These are phyloP conservation scores for Diaporthe sp. DNA, from an alignment of 2,329 filamentous ascomycete genomes.

Conservation along the genomic window DNA sequence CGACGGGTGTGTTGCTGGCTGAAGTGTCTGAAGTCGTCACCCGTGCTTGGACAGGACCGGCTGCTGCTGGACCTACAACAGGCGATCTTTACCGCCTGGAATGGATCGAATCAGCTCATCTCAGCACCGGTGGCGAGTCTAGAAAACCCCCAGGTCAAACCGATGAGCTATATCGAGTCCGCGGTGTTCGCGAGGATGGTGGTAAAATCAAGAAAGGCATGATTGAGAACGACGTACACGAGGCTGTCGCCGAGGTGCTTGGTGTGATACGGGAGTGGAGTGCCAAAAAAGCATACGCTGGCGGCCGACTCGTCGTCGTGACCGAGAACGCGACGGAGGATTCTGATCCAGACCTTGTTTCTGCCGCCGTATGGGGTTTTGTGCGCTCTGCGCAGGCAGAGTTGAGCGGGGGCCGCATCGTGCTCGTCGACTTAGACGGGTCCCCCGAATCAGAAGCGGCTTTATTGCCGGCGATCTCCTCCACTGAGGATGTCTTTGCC, in stretches of 20 bases:
- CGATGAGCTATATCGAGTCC: conserved; percentile 1
- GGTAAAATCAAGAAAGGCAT: accelerated
- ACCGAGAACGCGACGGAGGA: background rate
- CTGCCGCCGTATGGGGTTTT: conserved; percentile 1
- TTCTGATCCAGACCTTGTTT: background rate
- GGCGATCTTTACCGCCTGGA: background rate
- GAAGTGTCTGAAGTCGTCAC: conserved; percentile 4
- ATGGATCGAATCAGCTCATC: background rate
- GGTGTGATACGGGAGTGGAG: background rate
- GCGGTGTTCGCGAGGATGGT: background rate
- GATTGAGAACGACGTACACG: background rate
- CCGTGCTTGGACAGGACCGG: background rate
- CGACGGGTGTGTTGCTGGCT: background rate
- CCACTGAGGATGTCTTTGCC: background rate
- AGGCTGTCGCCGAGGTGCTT: background rate
- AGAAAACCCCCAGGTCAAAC: background rate
- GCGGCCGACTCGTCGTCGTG: background rate
- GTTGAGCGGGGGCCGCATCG: background rate
- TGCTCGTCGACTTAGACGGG: conserved; percentile 26
- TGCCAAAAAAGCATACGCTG: background rate
- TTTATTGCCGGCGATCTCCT: background rate
- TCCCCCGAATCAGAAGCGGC: background rate
- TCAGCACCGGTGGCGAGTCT: background rate
- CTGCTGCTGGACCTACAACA: background rate
- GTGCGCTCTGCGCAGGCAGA: conserved; percentile 15